phyloP scores from a whole-genome alignment of 2,329 filamentous ascomycete genomes.

The Phyllosticta capitalensis region DNA sequence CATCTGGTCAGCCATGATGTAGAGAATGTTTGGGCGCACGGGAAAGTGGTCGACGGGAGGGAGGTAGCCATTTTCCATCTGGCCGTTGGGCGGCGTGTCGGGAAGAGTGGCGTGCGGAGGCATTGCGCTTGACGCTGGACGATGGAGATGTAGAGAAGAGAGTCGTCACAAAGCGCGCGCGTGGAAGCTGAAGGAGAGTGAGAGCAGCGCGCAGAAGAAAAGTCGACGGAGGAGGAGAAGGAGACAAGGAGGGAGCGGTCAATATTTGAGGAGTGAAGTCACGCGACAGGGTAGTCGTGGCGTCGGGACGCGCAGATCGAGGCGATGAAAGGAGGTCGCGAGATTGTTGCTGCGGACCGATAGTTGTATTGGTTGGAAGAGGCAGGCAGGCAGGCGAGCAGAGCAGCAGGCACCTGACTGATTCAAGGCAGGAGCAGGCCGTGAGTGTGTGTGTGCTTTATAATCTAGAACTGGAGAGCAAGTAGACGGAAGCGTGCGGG shows the following conservation, averaged over 20 bases:
- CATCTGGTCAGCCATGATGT: conserved; percentile 96
- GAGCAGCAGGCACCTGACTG: neutral
- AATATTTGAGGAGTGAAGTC: conserved; percentile 2
- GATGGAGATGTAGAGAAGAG: neutral
- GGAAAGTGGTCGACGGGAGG: conserved; percentile 16
- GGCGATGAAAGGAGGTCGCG: neutral
- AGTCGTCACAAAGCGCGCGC: neutral
- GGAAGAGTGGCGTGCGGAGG: conserved; percentile 10
- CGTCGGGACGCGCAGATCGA: neutral
- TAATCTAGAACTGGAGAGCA: neutral
- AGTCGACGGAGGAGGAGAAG: no score
- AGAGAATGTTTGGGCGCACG: conserved; percentile 64
- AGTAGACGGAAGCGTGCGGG: conserved; percentile 2
- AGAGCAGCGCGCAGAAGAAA: neutral
- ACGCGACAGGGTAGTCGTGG: conserved; percentile 3
- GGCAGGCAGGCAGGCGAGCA: neutral
- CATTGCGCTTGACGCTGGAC: neutral
- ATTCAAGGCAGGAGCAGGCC: neutral
- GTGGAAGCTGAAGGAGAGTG: neutral
- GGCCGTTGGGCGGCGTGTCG: conserved; percentile 10
- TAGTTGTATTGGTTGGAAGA: neutral
- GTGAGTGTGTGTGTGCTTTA: conserved; percentile 1
- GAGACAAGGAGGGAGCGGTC: no score
- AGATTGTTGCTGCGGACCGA: conserved; percentile 1
- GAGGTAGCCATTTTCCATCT: conserved; percentile 7